A percentile compares a stretch with the other conserved stretches of the same genome.
Conservation (phyloP, 2,329 filamentous ascomycete genomes). For the Graphiopsis chlorocephala region DNA sequence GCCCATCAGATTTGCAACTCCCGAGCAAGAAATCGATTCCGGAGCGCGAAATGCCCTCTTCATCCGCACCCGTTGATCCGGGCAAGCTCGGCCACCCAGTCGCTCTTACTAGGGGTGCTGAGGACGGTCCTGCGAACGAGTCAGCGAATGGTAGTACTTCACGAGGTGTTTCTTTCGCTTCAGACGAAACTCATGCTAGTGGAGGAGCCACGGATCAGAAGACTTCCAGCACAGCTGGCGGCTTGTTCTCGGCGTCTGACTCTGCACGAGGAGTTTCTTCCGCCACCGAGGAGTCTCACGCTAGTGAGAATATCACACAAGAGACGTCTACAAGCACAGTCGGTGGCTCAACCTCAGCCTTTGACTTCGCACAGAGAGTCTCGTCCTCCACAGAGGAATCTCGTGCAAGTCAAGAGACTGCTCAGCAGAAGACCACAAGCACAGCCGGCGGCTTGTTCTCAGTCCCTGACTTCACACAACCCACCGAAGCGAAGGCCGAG, state of each 20-base stretch:
- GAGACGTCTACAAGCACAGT: not conserved
- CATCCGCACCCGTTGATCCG: slow-evolving; percentile 20
- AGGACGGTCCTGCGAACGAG: not conserved
- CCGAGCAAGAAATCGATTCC: slow-evolving; percentile 26
- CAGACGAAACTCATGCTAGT: not conserved
- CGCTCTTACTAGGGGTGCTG: slow-evolving; percentile 9
- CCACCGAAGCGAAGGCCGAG: not conserved
- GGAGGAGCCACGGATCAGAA: not conserved
- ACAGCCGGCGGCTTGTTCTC: not conserved
- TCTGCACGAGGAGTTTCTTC: not conserved
- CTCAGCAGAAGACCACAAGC: not conserved
- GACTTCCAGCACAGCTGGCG: not conserved
- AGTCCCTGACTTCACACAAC: not conserved
- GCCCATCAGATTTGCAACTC: slow-evolving; percentile 30
- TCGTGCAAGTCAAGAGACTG: not conserved
- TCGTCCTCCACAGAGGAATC: not conserved
- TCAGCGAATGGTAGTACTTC: not conserved
- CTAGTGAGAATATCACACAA: not conserved
- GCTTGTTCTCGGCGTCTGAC: not conserved
- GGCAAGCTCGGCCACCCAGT: slow-evolving; percentile 5
- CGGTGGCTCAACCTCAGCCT: not conserved
- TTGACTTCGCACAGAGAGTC: not conserved
- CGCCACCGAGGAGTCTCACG: not conserved
- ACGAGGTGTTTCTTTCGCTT: not conserved
- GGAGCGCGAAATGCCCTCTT: slow-evolving; percentile 33